phyloP scores from a whole-genome alignment of 169 alveolate species.

The Perkinsus olseni region DNA sequence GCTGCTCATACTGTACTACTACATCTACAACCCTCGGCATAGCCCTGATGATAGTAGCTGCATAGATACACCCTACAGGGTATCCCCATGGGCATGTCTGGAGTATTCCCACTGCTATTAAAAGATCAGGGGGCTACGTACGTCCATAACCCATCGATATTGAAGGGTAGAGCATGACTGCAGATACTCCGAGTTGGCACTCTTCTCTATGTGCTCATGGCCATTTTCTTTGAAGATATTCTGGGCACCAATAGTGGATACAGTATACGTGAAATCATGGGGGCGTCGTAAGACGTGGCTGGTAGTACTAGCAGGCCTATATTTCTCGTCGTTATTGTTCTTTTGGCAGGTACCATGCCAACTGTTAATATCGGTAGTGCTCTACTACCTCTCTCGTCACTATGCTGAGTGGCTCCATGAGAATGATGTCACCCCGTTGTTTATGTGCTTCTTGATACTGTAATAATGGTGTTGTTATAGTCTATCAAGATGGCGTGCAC shows the following conservation, averaged over 20 bases:
- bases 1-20: background rate
- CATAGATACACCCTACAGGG: constrained; percentile 45
- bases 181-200: constrained; percentile 21
- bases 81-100: constrained; percentile 67
- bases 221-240: constrained; percentile 72
- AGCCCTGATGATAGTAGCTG: background rate
- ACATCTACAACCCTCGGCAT: background rate
- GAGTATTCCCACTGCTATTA: constrained; percentile 60
- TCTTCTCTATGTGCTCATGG: constrained; percentile 37
- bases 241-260: constrained; percentile 88
- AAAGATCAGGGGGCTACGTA: constrained; percentile 36
- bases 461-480: too few species aligned
- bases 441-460: constrained; percentile 20
- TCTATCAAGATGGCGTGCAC: too few species aligned
- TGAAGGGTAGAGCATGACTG: background rate
- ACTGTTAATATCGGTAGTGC: constrained; percentile 13
- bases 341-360: background rate
- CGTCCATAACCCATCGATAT: background rate
- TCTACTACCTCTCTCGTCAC: constrained; percentile 30
- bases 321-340: background rate
- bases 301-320: constrained; percentile 14
- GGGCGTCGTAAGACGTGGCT: constrained; percentile 90
- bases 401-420: constrained; percentile 6
- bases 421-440: constrained; percentile 8
- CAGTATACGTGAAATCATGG: constrained; percentile 49